Evolutionary conservation across 352 stramenopile genomes (phyloP), one percentile per base, ranked within the genome.

Genomic region (Lagenidium giganteum): DNA sequence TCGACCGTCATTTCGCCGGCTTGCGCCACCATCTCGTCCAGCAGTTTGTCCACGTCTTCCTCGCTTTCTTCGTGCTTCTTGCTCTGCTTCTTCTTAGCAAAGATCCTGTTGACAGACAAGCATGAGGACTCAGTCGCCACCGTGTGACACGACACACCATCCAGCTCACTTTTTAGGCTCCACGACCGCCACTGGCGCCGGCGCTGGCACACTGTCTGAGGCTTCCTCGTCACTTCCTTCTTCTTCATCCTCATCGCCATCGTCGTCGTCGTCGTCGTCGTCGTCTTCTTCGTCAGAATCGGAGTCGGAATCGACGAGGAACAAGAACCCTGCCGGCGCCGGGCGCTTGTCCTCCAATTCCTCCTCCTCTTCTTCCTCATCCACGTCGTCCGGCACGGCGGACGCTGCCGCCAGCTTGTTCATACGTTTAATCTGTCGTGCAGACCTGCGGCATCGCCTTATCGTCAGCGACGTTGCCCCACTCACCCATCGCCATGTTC

Each of bases 391-490:
- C 12, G 16, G 31, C 8, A 51, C 33, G 9, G 43, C 41, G 14
- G 42, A 37, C 56, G 82, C 64, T 33, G 62, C 63, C 11, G 68
- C 59, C 23, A 84, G 57, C 50, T 70, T 75, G 21, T 58, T 57
- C 29, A 82, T 28, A 18, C 81, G 71, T 38, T 89, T 88, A 7
- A 72, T 77, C 66, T 93, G 81, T 38, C 81, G 73, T 12, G 74
- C 75, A 47, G 81, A 93, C 81, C 81, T 93, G 25, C 25, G 25
- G 31, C 14, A 46, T 8, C 11, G 33, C 14, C 16, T 36, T 28
- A 55, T 26, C 38, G 25, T n/a, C n/a, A n/a, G n/a, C n/a, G n/a
- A n/a, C n/a, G n/a, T n/a, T n/a, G n/a, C n/a, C n/a, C n/a, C n/a
- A n/a, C n/a, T n/a, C n/a, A n/a, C n/a, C n/a, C n/a, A n/a, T n/a